phyloP scores from a whole-genome alignment of 306 rosid species.

The Pueraria montana region DNA sequence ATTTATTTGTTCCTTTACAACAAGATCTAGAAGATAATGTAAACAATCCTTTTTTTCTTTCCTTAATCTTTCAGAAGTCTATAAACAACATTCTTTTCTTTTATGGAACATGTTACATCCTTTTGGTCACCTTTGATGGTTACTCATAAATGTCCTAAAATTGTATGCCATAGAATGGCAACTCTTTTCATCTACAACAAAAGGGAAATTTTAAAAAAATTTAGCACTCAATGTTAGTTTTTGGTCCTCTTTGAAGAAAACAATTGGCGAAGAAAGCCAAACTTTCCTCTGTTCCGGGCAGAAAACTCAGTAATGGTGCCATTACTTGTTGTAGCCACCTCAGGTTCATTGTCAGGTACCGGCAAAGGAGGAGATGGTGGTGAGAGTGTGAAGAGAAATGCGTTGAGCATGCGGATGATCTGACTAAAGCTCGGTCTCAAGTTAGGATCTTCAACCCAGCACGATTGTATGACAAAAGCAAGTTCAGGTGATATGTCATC shows the following conservation, averaged over 20 bases:
- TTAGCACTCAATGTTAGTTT: conserved; percentile 69
- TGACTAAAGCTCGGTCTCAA: conserved; percentile 89
- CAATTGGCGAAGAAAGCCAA: conserved; percentile 80
- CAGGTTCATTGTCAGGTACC: conserved; percentile 59
- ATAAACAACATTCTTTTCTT: conserved; percentile 55
- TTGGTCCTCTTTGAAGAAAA: conserved; percentile 83
- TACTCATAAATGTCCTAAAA: conserved; percentile 46
- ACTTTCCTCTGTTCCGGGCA: conserved; percentile 78
- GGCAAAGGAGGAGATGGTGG: conserved; percentile 64
- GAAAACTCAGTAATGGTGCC: conserved; percentile 72
- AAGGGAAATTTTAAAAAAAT: conserved; percentile 47
- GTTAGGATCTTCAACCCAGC: conserved; percentile 97
- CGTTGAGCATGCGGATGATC: conserved; percentile 87
- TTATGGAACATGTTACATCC: conserved; percentile 41
- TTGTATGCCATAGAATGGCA: conserved; percentile 35
- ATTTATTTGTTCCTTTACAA: conserved; percentile 46
- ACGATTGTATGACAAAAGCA: conserved; percentile 84
- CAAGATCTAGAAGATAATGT: conserved; percentile 43
- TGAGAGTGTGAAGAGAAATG: conserved; percentile 71
- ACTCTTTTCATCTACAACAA: conserved; percentile 52
- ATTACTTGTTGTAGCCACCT: conserved; percentile 66
- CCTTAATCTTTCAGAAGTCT: conserved; percentile 49
- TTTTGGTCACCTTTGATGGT: conserved; percentile 46
- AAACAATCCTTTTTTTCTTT: conserved; percentile 43
- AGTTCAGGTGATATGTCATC: conserved; percentile 82